A percentile compares a stretch with the other conserved stretches of the same genome.
These are phyloP conservation scores for Penicillium bovifimosum DNA, from an alignment of 495 filamentous ascomycete genomes.

Conservation along the genomic window DNA sequence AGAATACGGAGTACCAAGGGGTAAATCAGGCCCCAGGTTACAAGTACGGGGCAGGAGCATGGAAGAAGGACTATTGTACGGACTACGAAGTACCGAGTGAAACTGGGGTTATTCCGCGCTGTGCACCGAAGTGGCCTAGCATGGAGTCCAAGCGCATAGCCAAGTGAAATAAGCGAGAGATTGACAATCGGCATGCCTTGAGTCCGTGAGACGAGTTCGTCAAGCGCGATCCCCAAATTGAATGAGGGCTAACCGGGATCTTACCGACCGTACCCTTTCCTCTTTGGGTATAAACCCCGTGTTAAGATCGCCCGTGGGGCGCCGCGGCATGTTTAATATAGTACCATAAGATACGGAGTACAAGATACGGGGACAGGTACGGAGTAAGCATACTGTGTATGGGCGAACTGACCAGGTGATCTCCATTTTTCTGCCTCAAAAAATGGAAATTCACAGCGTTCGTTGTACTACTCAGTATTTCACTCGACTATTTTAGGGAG, in stretches of 20 bases:
- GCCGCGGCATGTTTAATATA: not conserved
- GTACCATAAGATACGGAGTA: too few relatives aligned
- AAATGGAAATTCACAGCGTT: not conserved
- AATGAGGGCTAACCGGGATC: constrained; percentile 10
- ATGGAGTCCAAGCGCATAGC: not conserved
- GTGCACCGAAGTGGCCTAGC: not conserved
- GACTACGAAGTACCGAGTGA: too few relatives aligned
- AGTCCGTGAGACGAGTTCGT: constrained; percentile 27
- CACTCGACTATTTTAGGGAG: constrained; percentile 7
- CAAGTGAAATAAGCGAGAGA: not conserved
- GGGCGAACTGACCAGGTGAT: constrained; percentile 1
- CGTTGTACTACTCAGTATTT: not conserved
- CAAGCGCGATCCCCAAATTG: constrained; percentile 6
- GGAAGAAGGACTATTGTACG: too few relatives aligned
- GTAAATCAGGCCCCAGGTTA: not conserved
- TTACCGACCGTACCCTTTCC: constrained; percentile 10
- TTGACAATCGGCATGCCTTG: not conserved
- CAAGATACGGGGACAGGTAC: too few relatives aligned
- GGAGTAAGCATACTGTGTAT: too few relatives aligned
- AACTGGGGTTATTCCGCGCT: too few relatives aligned
- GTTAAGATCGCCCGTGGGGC: constrained; percentile 11
- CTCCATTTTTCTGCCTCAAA: not conserved
- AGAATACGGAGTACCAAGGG: not conserved
- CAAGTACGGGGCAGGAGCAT: not conserved
- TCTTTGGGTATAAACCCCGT: constrained; percentile 18